Base-by-base conservation (phyloP, 139 green algal species). In the Chlorella vulgaris region DNA sequence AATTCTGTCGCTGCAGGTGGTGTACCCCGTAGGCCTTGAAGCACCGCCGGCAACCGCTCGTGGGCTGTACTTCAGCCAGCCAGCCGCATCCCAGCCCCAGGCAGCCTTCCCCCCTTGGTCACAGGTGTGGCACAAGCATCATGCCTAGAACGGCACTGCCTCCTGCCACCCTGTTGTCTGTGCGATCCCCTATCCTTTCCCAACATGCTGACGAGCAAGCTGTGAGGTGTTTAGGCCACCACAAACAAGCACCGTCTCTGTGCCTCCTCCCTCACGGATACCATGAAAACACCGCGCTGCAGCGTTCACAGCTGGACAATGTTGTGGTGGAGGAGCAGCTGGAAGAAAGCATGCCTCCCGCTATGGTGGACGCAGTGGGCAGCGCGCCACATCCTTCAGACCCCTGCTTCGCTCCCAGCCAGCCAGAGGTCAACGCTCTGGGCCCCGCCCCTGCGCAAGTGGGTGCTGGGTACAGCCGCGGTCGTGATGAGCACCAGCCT, bases 271-370 rank as follows among this genome's bases (percentile, higher is more conserved):
- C 18, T 21, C 15, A 8, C n/a, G 55, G 8, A 65, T 65, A n/a
- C 55, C 55, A 8, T 15, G 13, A 24, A 58, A 24, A 10, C 15
- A 15, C 47, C 10, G 13, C 15, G 47, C 38, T 50, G 47, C 70
- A 78, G 70, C 70, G 70, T 35, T 78, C 70, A 13, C 70, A 78
- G 53, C 29, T 66, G 47, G 70, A 78, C 31, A 26, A 36, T 47
- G 39, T 65, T 2, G 4, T 78, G 70, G 7, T 78, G 50, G 69
- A 33, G 3, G 33, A 65, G 55, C 55, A 65, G 15, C 5, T 65
- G 28, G 55, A 65, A 29, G 55, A n/a, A 65, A 28, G 55, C 15
- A 15, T 31, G 55, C 55, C 15, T 5, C 55, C n/a, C n/a, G 43
- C 26, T 19, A n/a, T n/a, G n/a, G 69, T 2, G 29, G 43, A 42